Base-by-base conservation (phyloP, 345 rosid genomes). In the Eucalyptus viminalis region DNA sequence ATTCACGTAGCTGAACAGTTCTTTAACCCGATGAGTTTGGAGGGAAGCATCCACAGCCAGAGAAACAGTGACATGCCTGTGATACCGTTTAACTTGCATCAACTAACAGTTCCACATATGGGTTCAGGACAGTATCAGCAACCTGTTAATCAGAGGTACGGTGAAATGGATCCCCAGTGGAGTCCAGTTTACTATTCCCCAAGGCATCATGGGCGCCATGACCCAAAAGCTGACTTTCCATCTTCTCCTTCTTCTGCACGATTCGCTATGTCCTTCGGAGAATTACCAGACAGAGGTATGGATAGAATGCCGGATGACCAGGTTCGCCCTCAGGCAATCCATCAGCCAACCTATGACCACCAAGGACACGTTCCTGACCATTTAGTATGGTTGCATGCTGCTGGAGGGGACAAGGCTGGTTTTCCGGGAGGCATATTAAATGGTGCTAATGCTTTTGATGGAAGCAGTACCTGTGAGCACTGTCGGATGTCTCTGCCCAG, bases 171-270 rank as follows among this genome's bases (percentile, higher is more conserved):
- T 83, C 96, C 94, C 86, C 58, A 97, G 34, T 94, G 97, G 98
- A 94, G 96, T 91, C 94, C 96, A 51, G 96, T 95, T 89, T 96
- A 92, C 91, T 94, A 91, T 92, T 98, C 99, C 92, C 99, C 99
- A 56, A 92, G 96, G 94, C 98, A 95, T 72, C 95, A 95, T 92
- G 98, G 96, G 12, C 95, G 92, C 86, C 97, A 92, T 88, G 99
- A 97, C 89, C 93, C 97, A 40, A 95, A 98, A 92, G 90, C 92
- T 49, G 98, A 97, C 65, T 95, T 96, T 90, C 96, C 98, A 49
- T 89, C 94, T 89, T 96, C 99, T 27, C 99, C 99, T 86, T 94
- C 99, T 72, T 93, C 98, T 89, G 95, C 95, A 13, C 92, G 95
- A 62, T 95, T 92, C 76, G 94, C 95, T 50, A 90, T 95, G 92